Base-by-base conservation (phyloP, 495 filamentous ascomycete genomes). In the Haplographium delicatum region DNA sequence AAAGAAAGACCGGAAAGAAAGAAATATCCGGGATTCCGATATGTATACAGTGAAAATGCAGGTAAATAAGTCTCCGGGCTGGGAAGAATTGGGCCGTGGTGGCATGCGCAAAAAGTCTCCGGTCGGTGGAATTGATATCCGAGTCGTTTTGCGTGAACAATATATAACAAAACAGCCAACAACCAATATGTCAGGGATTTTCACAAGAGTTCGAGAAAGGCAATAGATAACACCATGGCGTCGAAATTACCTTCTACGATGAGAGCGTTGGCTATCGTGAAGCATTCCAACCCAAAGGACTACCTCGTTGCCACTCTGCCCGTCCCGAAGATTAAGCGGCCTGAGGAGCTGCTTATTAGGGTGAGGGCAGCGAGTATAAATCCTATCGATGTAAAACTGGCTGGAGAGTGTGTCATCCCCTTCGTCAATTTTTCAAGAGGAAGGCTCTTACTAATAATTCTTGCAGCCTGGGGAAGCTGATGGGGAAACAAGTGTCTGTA, bases 331-430 rank as follows among this genome's bases (percentile, higher is more conserved):
- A 62, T 78, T 41, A 56, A 47, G 1, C 44, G 60, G 11, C 63
- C 72, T 2, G 61, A 69, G 47, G 68, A 79, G 38, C 54, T 80
- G 9, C 56, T 82, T 5, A 69, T 82, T 54, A 68, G 67, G 44
- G 65, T 79, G 6, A 63, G 76, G 47, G 78, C 75, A 16, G 72
- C 67, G 1, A 65, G 64, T 27, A 60, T 81, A 42, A 66, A 71
- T 42, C 73, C 76, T 0, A 66, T 74, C 5, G 76, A 81, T 53
- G 70, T 75, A 2, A 75, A 76, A 50, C 56, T 74, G 25, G 70
- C 74, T 2, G 54, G 50, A 0, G 66, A 65, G 16, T 53, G 31
- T 26, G 28, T 47, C 25, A 23, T 15, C 22, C 39, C 33, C 4
- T n/a, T n/a, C n/a, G n/a, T n/a, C n/a, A n/a, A n/a, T n/a, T n/a